A percentile compares a stretch with the other conserved stretches of the same genome.
Evolutionary conservation across 2,329 filamentous ascomycete species (phyloP).

Genomic region (Akanthomyces dipterigenus): DNA sequence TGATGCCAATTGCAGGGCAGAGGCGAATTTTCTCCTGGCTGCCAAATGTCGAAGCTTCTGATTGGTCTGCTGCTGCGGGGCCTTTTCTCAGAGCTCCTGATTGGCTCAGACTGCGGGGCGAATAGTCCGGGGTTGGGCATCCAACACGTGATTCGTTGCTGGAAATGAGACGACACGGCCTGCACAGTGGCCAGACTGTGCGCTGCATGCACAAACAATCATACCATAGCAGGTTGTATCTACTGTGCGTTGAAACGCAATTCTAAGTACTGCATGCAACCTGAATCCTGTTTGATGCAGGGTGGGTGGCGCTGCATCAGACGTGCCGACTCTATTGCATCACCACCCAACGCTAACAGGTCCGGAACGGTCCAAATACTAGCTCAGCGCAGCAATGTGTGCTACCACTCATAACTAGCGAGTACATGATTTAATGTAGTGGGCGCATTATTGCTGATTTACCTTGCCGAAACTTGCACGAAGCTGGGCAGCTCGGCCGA

Average conservation of each 20-base stretch:
- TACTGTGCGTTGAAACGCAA: not conserved
- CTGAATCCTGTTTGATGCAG: not conserved
- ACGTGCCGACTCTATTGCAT: not conserved
- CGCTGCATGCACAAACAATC: not conserved
- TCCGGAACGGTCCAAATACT: not conserved
- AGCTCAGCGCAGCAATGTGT: not conserved
- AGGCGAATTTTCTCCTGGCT: slow-evolving; percentile 14
- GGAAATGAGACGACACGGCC: slow-evolving; percentile 7
- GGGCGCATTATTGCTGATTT: too few relatives aligned
- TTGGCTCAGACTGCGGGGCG: slow-evolving; percentile 27
- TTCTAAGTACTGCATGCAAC: not conserved
- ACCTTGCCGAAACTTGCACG: too few relatives aligned
- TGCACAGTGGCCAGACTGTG: not conserved
- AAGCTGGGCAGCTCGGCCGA: too few relatives aligned
- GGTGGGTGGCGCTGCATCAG: not conserved
- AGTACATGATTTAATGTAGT: too few relatives aligned
- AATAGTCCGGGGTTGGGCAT: slow-evolving; percentile 12
- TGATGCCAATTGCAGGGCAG: not conserved
- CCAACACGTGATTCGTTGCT: slow-evolving; percentile 12
- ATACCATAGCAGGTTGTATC: not conserved
- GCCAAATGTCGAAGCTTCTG: not conserved
- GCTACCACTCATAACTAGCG: too few relatives aligned
- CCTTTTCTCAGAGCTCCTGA: slow-evolving; percentile 18
- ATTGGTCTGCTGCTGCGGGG: not conserved
- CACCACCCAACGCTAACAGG: not conserved